Evolutionary conservation across 129 eudicot species (phyloP).

Genomic region (Scalesia atractyloides): DNA sequence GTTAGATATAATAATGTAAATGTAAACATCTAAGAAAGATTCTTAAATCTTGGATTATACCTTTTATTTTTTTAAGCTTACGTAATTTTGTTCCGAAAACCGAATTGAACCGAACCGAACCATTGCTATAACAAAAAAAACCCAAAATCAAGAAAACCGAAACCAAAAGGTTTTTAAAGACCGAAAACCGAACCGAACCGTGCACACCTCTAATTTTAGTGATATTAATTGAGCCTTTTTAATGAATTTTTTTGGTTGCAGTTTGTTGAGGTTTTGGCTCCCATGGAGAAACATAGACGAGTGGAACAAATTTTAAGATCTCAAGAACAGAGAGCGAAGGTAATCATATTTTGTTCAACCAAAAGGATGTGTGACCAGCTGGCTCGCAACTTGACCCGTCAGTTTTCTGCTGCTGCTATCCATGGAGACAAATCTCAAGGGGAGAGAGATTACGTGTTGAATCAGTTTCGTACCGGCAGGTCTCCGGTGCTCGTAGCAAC

Average conservation of each 20-base stretch:
- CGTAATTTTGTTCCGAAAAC: too few relatives aligned
- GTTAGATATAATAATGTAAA: too few relatives aligned
- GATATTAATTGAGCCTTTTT: neutral
- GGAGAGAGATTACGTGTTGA: constrained; percentile 86
- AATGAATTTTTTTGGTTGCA: constrained; percentile 24
- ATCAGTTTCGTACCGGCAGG: constrained; percentile 80
- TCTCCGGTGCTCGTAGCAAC: constrained; percentile 96
- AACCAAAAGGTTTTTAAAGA: too few relatives aligned
- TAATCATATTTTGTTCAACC: constrained; percentile 89
- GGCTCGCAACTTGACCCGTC: constrained; percentile 68
- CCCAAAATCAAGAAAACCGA: too few relatives aligned
- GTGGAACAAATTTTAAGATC: constrained; percentile 83
- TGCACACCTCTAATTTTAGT: too few relatives aligned
- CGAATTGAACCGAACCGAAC: too few relatives aligned
- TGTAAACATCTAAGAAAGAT: too few relatives aligned
- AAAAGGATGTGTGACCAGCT: constrained; percentile 96
- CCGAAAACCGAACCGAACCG: too few relatives aligned
- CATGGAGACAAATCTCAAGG: constrained; percentile 95
- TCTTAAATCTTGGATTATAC: too few relatives aligned
- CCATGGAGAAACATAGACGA: constrained; percentile 81
- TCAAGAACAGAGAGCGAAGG: constrained; percentile 89
- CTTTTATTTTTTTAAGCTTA: too few relatives aligned
- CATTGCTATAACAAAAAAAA: too few relatives aligned
- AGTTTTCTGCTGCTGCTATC: constrained; percentile 91
- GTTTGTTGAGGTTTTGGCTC: constrained; percentile 74